Conservation (phyloP, 2,329 filamentous ascomycete species). For the Phyllosticta citribraziliensis region DNA sequence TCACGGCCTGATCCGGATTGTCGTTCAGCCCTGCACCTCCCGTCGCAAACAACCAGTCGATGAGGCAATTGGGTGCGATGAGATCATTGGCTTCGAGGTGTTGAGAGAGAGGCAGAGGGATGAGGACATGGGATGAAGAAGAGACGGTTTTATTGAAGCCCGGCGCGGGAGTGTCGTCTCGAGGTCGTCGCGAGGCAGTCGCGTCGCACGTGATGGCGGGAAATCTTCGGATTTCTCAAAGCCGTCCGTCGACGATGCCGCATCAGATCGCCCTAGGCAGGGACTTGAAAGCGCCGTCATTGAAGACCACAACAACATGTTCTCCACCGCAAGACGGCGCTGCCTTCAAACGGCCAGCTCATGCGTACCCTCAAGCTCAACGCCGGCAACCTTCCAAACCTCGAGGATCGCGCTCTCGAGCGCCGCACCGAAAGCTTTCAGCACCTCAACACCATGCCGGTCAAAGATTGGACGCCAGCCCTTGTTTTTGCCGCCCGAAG, state of each 20-base stretch:
- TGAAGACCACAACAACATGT: constrained; percentile 41
- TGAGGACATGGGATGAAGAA: no score
- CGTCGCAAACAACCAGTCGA: no score
- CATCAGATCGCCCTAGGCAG: background rate
- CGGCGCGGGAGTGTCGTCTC: no score
- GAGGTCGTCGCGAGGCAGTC: background rate
- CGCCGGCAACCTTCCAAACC: constrained; percentile 46
- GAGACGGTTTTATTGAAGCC: no score
- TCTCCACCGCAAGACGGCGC: constrained; percentile 53
- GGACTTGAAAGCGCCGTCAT: background rate
- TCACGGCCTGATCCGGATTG: no score
- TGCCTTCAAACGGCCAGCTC: constrained; percentile 43
- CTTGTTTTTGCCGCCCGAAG: constrained; percentile 37
- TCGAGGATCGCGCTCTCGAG: background rate
- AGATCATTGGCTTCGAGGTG: no score
- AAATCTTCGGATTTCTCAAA: background rate
- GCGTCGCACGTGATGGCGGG: background rate
- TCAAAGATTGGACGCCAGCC: constrained; percentile 78
- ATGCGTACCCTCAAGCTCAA: constrained; percentile 30
- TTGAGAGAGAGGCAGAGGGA: no score
- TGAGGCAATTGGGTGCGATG: no score
- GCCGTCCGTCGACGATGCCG: background rate
- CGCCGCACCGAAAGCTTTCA: constrained; percentile 49
- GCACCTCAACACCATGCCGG: constrained; percentile 52
- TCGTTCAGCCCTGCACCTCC: no score